A percentile compares a stretch with the other conserved stretches of the same genome.
Evolutionary conservation across 2,329 filamentous ascomycete species (phyloP).

Genomic region (Epichloe amarillans): DNA sequence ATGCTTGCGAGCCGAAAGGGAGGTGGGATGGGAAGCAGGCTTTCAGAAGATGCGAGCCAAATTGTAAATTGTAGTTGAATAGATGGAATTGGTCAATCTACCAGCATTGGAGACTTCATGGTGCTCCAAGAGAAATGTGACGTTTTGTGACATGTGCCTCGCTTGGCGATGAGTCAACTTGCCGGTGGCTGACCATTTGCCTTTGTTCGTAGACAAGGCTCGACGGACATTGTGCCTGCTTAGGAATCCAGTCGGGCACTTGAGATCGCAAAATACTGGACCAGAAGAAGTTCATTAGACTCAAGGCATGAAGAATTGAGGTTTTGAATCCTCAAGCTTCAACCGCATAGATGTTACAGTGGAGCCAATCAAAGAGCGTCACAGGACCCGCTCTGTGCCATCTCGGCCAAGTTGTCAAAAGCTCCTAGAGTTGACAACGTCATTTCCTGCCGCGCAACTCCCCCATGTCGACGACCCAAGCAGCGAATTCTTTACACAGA

Average conservation of each 20-base stretch:
- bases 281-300: no score
- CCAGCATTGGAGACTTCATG: background rate
- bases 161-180: background rate
- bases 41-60: background rate
- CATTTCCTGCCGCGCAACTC: background rate
- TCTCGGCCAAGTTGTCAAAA: slow-evolving; percentile 2
- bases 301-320: no score
- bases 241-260: background rate
- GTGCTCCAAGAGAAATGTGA: background rate
- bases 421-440: background rate
- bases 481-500: background rate
- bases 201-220: background rate
- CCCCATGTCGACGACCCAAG: background rate
- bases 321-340: background rate
- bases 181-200: background rate
- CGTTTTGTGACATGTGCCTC: background rate
- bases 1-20: background rate
- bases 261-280: background rate
- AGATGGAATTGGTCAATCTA: no score
- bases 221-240: background rate
- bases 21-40: background rate
- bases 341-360: background rate
- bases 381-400: background rate
- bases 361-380: background rate
- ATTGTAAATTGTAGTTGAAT: no score